Percentiles rank a stretch among this genome's conserved stretches.
These are phyloP conservation scores for Pisolithus microcarpus DNA, from an alignment of 768 basidiomycete species.

Conservation along the genomic window DNA sequence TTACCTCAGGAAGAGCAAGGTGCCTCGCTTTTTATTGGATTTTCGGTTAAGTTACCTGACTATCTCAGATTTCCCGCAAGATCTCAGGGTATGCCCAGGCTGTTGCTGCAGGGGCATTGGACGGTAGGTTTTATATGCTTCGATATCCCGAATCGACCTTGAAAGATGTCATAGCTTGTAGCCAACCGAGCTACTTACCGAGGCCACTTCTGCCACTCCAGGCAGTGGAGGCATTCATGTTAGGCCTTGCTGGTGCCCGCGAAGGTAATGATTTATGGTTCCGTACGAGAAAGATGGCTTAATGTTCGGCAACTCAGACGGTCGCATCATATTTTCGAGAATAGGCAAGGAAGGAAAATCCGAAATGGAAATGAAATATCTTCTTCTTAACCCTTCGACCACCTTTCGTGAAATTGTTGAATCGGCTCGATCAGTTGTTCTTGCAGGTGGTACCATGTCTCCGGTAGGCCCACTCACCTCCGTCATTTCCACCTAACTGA, in stretches of 20 bases:
- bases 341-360: conserved; percentile 29
- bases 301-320: conserved; percentile 44
- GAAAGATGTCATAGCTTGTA: conserved; percentile 6
- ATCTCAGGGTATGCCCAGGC: conserved; percentile 81
- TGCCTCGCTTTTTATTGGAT: conserved; percentile 9
- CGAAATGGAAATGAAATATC: conserved; percentile 73
- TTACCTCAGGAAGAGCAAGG: conserved; percentile 83
- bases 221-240: conserved; percentile 69
- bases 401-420: conserved; percentile 81
- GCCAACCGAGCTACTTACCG: conserved; percentile 5
- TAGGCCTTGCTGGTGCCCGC: conserved; percentile 68
- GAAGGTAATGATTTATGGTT: conserved; percentile 43
- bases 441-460: conserved; percentile 98
- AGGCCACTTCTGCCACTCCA: conserved; percentile 70
- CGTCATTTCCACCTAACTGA: conserved; percentile 2
- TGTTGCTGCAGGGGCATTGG: conserved; percentile 37
- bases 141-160: background rate
- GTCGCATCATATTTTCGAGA: conserved; percentile 60
- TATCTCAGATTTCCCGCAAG: conserved; percentile 57
- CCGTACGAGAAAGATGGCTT: background rate
- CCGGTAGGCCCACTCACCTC: conserved; percentile 50
- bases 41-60: background rate
- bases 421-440: conserved; percentile 71
- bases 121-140: conserved; percentile 9
- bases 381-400: conserved; percentile 86